phyloP scores from a whole-genome alignment of 2,329 filamentous ascomycete species.

The Neopestalotiopsis sp. region DNA sequence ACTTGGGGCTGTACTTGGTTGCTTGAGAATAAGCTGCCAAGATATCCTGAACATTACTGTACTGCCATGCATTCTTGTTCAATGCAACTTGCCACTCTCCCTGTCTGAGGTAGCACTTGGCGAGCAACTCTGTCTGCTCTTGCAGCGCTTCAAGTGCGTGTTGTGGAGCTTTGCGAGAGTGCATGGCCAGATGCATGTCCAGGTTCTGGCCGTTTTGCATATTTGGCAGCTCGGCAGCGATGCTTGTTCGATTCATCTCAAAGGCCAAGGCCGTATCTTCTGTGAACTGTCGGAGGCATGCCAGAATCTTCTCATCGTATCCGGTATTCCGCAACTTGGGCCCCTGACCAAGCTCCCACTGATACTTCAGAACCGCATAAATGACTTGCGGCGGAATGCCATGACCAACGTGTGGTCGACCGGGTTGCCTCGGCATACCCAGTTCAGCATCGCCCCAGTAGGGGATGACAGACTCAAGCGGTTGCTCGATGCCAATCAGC shows the following conservation, averaged over 20 bases:
- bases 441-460: slow-evolving; percentile 53
- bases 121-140: slow-evolving; percentile 75
- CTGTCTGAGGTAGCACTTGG: slow-evolving; percentile 94
- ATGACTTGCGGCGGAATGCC: slow-evolving; percentile 76
- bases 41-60: slow-evolving; percentile 85
- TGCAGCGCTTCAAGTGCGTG: slow-evolving; percentile 55
- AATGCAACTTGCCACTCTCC: slow-evolving; percentile 93
- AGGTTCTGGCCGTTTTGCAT: slow-evolving; percentile 55
- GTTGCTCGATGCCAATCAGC: slow-evolving; percentile 75
- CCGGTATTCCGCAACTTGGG: slow-evolving; percentile 45
- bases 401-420: slow-evolving; percentile 34
- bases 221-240: slow-evolving; percentile 52
- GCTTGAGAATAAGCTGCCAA: slow-evolving; percentile 89
- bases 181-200: slow-evolving; percentile 17
- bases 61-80: slow-evolving; percentile 87
- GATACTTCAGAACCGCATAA: slow-evolving; percentile 96
- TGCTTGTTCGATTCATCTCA: slow-evolving; percentile 53
- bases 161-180: slow-evolving; percentile 4
- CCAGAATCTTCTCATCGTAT: slow-evolving; percentile 59
- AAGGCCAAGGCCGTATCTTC: slow-evolving; percentile 60
- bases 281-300: slow-evolving; percentile 66
- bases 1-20: slow-evolving; percentile 90
- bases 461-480: slow-evolving; percentile 65
- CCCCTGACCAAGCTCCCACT: slow-evolving; percentile 86
- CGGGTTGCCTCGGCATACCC: background rate